Evolutionary conservation across 768 basidiomycete genomes (phyloP).

Genomic region (Rhizopogon vinicolor): DNA sequence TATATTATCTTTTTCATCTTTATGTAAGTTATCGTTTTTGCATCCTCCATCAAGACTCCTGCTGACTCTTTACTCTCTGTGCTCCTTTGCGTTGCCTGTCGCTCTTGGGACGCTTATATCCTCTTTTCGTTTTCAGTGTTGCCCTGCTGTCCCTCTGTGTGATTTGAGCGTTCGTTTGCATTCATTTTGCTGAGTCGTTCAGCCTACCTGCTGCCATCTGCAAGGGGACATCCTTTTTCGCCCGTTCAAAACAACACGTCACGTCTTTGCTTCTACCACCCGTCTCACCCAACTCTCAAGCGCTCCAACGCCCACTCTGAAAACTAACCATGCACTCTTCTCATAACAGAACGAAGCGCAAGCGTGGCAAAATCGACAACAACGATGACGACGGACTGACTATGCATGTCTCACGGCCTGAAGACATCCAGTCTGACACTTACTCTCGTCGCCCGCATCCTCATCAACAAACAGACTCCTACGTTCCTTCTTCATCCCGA

Average conservation of each 20-base stretch:
- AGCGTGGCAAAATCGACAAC: conserved; percentile 45
- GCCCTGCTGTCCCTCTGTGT: conserved; percentile 18
- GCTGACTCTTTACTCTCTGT: conserved; percentile 16
- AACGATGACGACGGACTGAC: conserved; percentile 44
- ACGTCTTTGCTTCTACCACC: conserved; percentile 20
- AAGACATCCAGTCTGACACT: conserved; percentile 48
- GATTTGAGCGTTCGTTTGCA: conserved; percentile 29
- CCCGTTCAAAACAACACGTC: conserved; percentile 19
- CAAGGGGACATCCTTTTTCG: conserved; percentile 22
- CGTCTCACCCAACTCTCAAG: conserved; percentile 15
- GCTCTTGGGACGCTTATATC: conserved; percentile 18
- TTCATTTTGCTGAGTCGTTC: conserved; percentile 17
- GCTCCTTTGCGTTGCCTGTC: conserved; percentile 14
- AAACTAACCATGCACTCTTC: conserved; percentile 30
- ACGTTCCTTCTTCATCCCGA: conserved; percentile 39
- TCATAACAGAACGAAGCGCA: conserved; percentile 42
- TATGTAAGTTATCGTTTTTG: conserved; percentile 31
- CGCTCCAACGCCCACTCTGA: conserved; percentile 11
- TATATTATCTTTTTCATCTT: conserved; percentile 17
- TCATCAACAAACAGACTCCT: conserved; percentile 39
- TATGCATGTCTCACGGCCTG: conserved; percentile 40
- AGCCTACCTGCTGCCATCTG: conserved; percentile 17
- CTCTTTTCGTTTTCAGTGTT: conserved; percentile 16
- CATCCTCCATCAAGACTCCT: conserved; percentile 14
- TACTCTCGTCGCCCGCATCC: conserved; percentile 47